Evolutionary conservation across 345 rosid species (phyloP), one percentile per base, ranked within the genome.

Genomic region (Aquilaria yunnanensis): DNA sequence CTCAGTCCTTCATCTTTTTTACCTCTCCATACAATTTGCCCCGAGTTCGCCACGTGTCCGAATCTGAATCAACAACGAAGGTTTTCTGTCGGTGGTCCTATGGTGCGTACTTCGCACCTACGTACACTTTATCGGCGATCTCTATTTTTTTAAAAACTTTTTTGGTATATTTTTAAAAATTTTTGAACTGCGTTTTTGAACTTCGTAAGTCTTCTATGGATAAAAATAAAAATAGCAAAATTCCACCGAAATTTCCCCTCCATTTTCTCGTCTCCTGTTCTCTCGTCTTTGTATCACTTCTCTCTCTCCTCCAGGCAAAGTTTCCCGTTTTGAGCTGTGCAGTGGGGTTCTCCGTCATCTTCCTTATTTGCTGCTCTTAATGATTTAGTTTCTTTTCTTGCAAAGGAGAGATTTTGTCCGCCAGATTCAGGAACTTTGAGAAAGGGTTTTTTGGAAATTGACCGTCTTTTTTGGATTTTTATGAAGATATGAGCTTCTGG

Each of bases 241-340:
- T 23, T 23, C 23, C 65, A 74, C 62, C 56, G 61, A 53, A 52
- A 55, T 64, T 59, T 56, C 75, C 64, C 78, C 80, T 75, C 72
- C 79, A 68, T 33, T 74, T 71, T 72, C 66, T 65, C 70, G 48
- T 46, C 65, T 48, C n/a, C n/a, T n/a, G 63, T 33, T 74, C 67
- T 72, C 66, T 65, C 70, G 48, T 46, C 65, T 48, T 61, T 58
- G 41, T 66, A 3, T 37, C 43, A 37, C 7, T 64, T 67, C 60
- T 74, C 66, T 64, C 49, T 71, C 65, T 0, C 60, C 56, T 67
- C 60, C 53, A 43, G 68, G 55, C 61, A 69, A 46, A 30, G 10
- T 57, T 57, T 63, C 65, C 74, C 57, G 59, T 72, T 71, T 32
- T 71, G 73, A 69, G 61, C 52, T 65, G 56, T 57, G 61, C 64